A percentile compares a stretch with the other conserved stretches of the same genome.
Conservation (phyloP, 2,329 filamentous ascomycete species). For the Curvularia spicifera region DNA sequence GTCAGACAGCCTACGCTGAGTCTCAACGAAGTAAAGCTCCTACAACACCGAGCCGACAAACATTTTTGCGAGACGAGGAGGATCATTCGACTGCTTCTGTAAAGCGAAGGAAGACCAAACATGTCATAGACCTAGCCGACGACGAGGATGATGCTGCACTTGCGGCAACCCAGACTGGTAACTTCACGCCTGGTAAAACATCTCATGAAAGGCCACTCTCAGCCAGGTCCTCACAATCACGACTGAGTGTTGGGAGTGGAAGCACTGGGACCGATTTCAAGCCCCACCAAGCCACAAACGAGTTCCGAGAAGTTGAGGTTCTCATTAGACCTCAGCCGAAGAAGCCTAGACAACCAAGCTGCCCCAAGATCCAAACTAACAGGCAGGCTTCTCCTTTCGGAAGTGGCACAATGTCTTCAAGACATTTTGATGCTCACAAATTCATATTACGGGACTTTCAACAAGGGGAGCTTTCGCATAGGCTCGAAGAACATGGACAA, state of each 20-base stretch:
- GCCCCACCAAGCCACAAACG: constrained; percentile 18
- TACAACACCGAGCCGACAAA: constrained; percentile 4
- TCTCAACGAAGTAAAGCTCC: constrained; percentile 1
- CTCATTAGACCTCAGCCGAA: constrained; percentile 20
- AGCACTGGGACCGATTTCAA: constrained; percentile 3
- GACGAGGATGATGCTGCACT: constrained; percentile 8
- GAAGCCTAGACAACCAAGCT: constrained; percentile 16
- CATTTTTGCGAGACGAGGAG: neutral
- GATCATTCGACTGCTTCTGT: neutral
- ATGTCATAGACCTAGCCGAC: constrained; percentile 26
- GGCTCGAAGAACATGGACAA: neutral
- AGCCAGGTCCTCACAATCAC: constrained; percentile 20
- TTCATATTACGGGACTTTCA: constrained; percentile 14
- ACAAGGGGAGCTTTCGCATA: constrained; percentile 22
- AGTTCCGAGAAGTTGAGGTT: constrained; percentile 23
- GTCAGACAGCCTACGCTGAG: constrained; percentile 14
- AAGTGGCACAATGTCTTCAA: constrained; percentile 1
- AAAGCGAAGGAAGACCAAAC: constrained; percentile 32
- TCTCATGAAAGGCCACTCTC: constrained; percentile 1
- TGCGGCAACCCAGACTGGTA: neutral
- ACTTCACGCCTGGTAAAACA: neutral
- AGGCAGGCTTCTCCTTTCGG: constrained; percentile 9
- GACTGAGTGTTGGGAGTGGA: constrained; percentile 23
- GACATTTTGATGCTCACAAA: constrained; percentile 1
- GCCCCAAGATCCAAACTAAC: neutral